Base-by-base conservation (phyloP, 768 basidiomycete genomes). In the Termitomyces bulborhizus region DNA sequence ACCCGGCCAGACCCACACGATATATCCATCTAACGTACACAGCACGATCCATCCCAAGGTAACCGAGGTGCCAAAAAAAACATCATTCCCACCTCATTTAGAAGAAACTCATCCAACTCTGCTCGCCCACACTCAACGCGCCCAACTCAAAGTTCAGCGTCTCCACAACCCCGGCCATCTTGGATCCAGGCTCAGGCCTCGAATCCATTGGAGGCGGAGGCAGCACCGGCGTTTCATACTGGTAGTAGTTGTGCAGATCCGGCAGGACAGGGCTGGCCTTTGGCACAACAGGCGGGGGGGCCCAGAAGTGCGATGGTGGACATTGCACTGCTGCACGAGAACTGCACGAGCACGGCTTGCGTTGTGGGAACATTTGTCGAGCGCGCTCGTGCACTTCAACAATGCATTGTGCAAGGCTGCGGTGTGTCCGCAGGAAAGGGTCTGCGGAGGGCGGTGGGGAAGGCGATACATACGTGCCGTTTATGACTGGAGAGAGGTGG, bases 71-170 rank as follows among this genome's bases (percentile, higher is more conserved):
- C 13, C 31, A 16, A 6, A 26, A 43, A 9, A 11, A 24, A 32
- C 32, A 31, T n/a, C n/a, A 31, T 42, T 42, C 21, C 36, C 13
- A n/a, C 34, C 58, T 32, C 29, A 7, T 18, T 21, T 51, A 79
- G 58, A 79, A 79, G 65, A 77, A 79, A 13, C 72, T 71, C 77
- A 79, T 77, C 72, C 73, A 78, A 46, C 66, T 70, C 53, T 73
- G 76, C 37, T 77, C 76, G 21, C 59, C 69, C 44, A 62, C 71
- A 43, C 73, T 72, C 56, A 80, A 60, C 7, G 77, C 76, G 0
- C 77, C 78, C 36, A 78, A 64, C 58, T 81, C 79, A 57, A 81
- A 76, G 60, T 77, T 77, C 21, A 77, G 62, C 18, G 75, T 73
- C 55, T 78, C 77, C 42, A 75, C 71, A 6, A 73, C 56, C 1